Evolutionary conservation across 371 early-diverging fungal genomes (phyloP), one percentile per base, ranked within the genome.

Genomic region (Rhizopus sp.): DNA sequence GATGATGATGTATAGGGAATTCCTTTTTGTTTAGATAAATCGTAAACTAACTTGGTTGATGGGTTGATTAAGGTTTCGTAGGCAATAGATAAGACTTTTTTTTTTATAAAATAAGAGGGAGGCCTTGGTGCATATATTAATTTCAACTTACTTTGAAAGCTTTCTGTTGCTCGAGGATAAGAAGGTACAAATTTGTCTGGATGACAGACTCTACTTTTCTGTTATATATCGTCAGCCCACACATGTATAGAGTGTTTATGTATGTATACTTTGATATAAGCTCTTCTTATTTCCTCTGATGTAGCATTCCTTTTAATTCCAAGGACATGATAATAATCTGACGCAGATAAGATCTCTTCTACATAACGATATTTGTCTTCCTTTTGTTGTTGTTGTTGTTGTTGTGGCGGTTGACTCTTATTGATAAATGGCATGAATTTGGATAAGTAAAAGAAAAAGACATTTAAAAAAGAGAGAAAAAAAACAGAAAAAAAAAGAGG

Each of bases 61-160:
- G 86, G 79, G 51, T 86, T 78, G 37, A 73, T 79, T 7, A 86
- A 62, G 0, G 84, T 84, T 46, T 82, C 84, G 60, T 86, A 83
- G 2, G 86, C 82, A 50, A 77, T 61, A 0, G 84, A 77, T 6
- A 86, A 60, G 17, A 78, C 86, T 86, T 31, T 44, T 33, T 8
- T 33, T 15, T n/a, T 8, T 46, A 37, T 49, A 41, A 33, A 5
- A 35, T n/a, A 13, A 34, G n/a, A 23, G 32, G 23, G 9, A 32
- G 37, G n/a, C 15, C 17, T 17, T 4, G 3, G 13, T 47, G 16
- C 16, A 13, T 23, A 15, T 29, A 30, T 40, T 29, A 23, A 23
- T 23, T 23, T 23, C 23, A 5, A 42, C 42, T 62, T 62, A 70
- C 77, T 38, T 62, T 77, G 77, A 53, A 77, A 77, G 34, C 72